Evolutionary conservation across 257 asterid species (phyloP), one percentile per base, ranked within the genome.

Genomic region (Ligustrum vulgare): DNA sequence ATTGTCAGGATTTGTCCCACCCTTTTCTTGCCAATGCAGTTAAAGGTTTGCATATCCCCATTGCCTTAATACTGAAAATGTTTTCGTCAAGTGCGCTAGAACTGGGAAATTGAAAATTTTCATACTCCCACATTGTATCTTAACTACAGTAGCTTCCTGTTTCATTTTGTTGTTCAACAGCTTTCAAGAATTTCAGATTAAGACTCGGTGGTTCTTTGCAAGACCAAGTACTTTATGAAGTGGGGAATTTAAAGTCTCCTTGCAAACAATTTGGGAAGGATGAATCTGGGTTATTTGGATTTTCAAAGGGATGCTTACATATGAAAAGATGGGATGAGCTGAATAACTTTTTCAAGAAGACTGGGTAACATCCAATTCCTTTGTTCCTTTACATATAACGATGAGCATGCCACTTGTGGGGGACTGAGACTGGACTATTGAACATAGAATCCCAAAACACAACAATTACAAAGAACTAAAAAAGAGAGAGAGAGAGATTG

Each of bases 171-270:
- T 80, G 73, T 69, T 35, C 73, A 39, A 58, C 86, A 95, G 98
- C 96, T 83, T 95, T 95, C 86, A 81, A 86, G 88, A 80, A 34
- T 75, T 83, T 95, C 90, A 88, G 99, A 80, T 43, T 95, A 73
- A 83, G 99, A 73, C 82, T 93, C 16, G 98, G 98, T 45, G 99
- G 99, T 80, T 95, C 99, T 15, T 84, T 95, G 89, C 99, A 95
- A 89, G 97, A 95, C 72, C 96, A 87, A 91, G 96, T 93, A 33
- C 23, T 85, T 47, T 95, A 95, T 79, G 77, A 79, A 36, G 90
- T 95, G 41, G 98, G 93, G 47, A 87, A 85, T 71, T 69, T 75
- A 37, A 78, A 80, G 25, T 69, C 87, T 49, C 84, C 89, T 74
- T 95, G 99, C 81, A 75, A 67, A n/a, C 80, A 87, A 22, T 91